Conservation (phyloP, 805 yeast genomes). For the Kodamaea leandrae region DNA sequence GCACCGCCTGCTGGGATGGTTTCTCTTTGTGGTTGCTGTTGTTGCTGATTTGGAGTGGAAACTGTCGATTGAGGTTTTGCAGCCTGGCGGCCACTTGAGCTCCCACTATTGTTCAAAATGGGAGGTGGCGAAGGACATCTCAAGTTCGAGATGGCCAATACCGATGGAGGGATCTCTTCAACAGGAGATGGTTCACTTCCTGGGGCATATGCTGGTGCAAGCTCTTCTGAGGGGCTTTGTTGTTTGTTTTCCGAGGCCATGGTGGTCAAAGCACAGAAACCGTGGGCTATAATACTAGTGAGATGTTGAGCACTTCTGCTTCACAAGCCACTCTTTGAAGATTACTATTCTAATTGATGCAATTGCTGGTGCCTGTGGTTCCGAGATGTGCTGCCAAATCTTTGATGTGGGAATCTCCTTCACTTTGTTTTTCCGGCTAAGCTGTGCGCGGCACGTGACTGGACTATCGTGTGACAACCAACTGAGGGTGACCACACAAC, state of each 20-base stretch:
- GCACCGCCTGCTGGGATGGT: slow-evolving; percentile 49
- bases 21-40: slow-evolving; percentile 17
- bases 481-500: slow-evolving; percentile 1
- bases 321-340: background rate
- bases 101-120: slow-evolving; percentile 37
- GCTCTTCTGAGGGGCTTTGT: too few species aligned
- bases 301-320: too few species aligned
- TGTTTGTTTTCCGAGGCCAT: background rate
- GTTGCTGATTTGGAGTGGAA: slow-evolving; percentile 4
- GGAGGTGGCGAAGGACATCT: slow-evolving; percentile 78
- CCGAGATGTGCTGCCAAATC: background rate
- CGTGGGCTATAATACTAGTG: too few species aligned
- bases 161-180: slow-evolving; percentile 44
- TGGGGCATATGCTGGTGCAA: background rate
- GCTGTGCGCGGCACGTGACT: slow-evolving; percentile 2
- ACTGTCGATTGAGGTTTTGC: slow-evolving; percentile 8
- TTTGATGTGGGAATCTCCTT: background rate
- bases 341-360: background rate
- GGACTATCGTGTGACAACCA: slow-evolving; percentile 1
- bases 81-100: slow-evolving; percentile 2
- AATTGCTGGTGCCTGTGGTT: background rate
- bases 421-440: slow-evolving; percentile 1
- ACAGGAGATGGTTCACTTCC: background rate
- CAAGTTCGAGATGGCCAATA: slow-evolving; percentile 54
- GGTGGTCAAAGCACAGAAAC: too few species aligned